phyloP scores from a whole-genome alignment of 352 stramenopile genomes.

The Globisporangium sylvaticum region DNA sequence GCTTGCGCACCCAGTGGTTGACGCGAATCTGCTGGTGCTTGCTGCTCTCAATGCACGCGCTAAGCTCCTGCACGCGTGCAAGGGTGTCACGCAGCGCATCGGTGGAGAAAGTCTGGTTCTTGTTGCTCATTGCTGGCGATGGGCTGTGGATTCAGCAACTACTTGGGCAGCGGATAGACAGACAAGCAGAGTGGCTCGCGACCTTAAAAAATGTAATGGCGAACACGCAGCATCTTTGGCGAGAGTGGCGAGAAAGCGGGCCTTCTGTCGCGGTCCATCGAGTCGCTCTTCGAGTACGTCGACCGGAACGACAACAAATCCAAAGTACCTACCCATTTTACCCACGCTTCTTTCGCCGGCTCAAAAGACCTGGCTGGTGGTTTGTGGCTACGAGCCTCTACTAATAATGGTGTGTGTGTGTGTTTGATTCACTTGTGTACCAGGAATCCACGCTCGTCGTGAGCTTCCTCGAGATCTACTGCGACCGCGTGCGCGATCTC shows the following conservation, averaged over 20 bases:
- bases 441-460: slow-evolving; percentile 83
- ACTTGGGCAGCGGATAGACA: neutral
- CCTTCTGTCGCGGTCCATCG: slow-evolving; percentile 85
- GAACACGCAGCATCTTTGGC: slow-evolving; percentile 88
- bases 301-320: slow-evolving; percentile 55
- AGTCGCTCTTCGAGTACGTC: slow-evolving; percentile 88
- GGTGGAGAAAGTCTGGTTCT: slow-evolving; percentile 9
- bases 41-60: slow-evolving; percentile 10
- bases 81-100: slow-evolving; percentile 35
- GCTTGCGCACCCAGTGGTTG: slow-evolving; percentile 51
- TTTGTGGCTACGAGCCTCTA: too few species aligned
- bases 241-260: slow-evolving; percentile 80
- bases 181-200: neutral
- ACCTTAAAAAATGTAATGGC: slow-evolving; percentile 3
- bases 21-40: slow-evolving; percentile 68
- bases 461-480: slow-evolving; percentile 94
- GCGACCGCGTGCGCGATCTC: slow-evolving; percentile 90
- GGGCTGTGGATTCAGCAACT: neutral
- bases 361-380: too few species aligned
- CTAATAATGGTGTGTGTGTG: neutral
- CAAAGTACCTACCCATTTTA: slow-evolving; percentile 23
- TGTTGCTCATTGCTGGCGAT: neutral
- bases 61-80: slow-evolving; percentile 39
- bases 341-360: too few species aligned
- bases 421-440: neutral